Conservation (phyloP, 768 basidiomycete genomes). For the Favolaschia claudopus region DNA sequence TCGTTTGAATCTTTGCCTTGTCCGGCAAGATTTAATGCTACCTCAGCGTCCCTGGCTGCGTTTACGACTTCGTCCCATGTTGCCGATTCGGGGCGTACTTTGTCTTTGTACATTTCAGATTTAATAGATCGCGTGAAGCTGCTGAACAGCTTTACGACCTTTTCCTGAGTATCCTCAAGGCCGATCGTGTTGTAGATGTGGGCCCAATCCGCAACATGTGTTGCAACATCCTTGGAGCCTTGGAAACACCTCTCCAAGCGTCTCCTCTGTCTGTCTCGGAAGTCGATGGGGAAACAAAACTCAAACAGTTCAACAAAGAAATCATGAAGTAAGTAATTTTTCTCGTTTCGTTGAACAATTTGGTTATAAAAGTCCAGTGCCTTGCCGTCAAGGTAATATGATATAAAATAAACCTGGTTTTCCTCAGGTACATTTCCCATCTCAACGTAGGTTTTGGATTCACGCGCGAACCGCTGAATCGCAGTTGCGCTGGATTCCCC, state of each 20-base stretch:
- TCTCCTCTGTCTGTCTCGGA: slow-evolving; percentile 1
- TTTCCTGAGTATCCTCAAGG: slow-evolving; percentile 16
- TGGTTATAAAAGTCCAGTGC: slow-evolving; percentile 38
- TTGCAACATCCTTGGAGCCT: slow-evolving; percentile 13
- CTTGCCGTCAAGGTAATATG: slow-evolving; percentile 35
- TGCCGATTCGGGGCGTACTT: no score
- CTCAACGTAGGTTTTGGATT: slow-evolving; percentile 27
- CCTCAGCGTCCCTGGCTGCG: not conserved
- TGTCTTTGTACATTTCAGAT: no score
- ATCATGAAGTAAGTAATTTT: slow-evolving; percentile 30
- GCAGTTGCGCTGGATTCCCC: slow-evolving; percentile 26
- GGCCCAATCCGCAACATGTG: slow-evolving; percentile 33
- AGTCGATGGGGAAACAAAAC: slow-evolving; percentile 44
- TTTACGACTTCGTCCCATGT: no score
- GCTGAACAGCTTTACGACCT: slow-evolving; percentile 33
- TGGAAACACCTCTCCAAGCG: not conserved
- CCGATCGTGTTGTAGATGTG: slow-evolving; percentile 31
- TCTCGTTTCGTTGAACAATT: slow-evolving; percentile 23
- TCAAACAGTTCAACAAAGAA: slow-evolving; percentile 44
- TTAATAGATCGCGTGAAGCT: slow-evolving; percentile 28
- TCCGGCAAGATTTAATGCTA: not conserved
- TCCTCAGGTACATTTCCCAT: slow-evolving; percentile 22
- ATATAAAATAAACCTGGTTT: slow-evolving; percentile 27
- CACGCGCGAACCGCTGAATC: slow-evolving; percentile 35
- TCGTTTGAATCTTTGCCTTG: not conserved